Percentiles rank a stretch among this genome's conserved stretches.
phyloP scores from a whole-genome alignment of 306 rosid genomes.

The Acmispon strigosus region DNA sequence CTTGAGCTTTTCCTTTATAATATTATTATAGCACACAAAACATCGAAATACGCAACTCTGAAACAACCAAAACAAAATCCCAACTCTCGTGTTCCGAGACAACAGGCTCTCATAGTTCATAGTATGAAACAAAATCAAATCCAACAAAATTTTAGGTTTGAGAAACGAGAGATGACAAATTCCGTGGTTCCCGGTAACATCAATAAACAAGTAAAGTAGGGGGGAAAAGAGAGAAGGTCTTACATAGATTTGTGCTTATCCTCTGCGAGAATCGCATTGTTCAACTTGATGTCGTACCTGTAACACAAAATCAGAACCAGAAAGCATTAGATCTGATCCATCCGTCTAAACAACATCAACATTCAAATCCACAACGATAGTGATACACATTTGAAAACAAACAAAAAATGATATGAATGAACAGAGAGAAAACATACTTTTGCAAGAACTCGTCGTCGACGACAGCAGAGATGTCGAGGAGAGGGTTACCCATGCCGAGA shows the following conservation, averaged over 20 bases:
- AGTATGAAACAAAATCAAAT: background rate
- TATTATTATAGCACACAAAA: background rate
- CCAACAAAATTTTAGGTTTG: background rate
- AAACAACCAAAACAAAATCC: background rate
- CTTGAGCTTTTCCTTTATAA: background rate
- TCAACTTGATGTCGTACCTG: slow-evolving; percentile 70
- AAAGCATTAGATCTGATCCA: slow-evolving; percentile 6
- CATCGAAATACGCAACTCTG: background rate
- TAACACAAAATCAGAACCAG: background rate
- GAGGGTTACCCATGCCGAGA: slow-evolving; percentile 91
- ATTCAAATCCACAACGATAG: background rate
- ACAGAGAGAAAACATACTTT: slow-evolving; percentile 30
- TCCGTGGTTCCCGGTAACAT: no score
- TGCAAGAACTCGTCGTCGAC: slow-evolving; percentile 62
- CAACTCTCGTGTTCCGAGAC: background rate
- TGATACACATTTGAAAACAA: background rate
- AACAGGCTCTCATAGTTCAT: background rate
- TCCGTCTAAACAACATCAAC: background rate
- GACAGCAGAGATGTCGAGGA: slow-evolving; percentile 78
- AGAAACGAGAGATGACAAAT: no score
- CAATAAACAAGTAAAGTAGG: background rate
- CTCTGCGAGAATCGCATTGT: slow-evolving; percentile 87
- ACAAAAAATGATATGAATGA: background rate
- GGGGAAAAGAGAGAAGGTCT: background rate
- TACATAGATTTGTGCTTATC: slow-evolving; percentile 91